phyloP scores from a whole-genome alignment of 345 rosid species.

The Viola odorata region DNA sequence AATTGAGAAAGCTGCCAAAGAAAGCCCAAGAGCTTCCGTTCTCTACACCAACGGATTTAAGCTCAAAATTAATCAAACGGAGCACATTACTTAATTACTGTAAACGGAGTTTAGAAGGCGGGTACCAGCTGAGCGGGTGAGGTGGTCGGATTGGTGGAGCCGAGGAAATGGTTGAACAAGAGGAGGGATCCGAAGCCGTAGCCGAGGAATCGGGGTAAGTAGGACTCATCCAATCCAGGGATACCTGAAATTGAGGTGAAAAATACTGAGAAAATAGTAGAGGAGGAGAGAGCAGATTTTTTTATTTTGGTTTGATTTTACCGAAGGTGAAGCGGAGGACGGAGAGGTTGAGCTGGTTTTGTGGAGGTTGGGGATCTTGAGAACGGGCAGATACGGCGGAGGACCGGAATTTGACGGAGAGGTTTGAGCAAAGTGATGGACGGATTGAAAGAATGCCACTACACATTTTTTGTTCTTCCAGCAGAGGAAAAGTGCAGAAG shows the following conservation, averaged over 20 bases:
- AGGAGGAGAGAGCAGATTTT: neutral
- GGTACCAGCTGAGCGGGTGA: slow-evolving; percentile 52
- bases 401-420: too few relatives aligned
- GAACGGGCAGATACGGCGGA: too few relatives aligned
- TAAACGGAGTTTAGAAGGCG: neutral
- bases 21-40: slow-evolving; percentile 65
- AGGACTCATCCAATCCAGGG: slow-evolving; percentile 85
- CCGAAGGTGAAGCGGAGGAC: slow-evolving; percentile 92
- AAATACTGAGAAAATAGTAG: neutral
- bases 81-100: neutral
- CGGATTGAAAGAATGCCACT: slow-evolving; percentile 7
- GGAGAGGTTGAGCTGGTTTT: slow-evolving; percentile 67
- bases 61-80: neutral
- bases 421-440: neutral
- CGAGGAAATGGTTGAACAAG: slow-evolving; percentile 46
- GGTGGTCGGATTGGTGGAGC: slow-evolving; percentile 31
- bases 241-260: slow-evolving; percentile 37
- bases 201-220: slow-evolving; percentile 87
- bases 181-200: slow-evolving; percentile 90
- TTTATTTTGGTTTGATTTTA: neutral
- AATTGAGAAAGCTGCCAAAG: slow-evolving; percentile 61
- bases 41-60: slow-evolving; percentile 32
- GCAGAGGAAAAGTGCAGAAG: too few relatives aligned
- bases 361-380: slow-evolving; percentile 12
- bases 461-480: slow-evolving; percentile 10